These are phyloP conservation scores for Tricholoma hemisulphureum DNA, from an alignment of 768 basidiomycete species.

Conservation along the genomic window DNA sequence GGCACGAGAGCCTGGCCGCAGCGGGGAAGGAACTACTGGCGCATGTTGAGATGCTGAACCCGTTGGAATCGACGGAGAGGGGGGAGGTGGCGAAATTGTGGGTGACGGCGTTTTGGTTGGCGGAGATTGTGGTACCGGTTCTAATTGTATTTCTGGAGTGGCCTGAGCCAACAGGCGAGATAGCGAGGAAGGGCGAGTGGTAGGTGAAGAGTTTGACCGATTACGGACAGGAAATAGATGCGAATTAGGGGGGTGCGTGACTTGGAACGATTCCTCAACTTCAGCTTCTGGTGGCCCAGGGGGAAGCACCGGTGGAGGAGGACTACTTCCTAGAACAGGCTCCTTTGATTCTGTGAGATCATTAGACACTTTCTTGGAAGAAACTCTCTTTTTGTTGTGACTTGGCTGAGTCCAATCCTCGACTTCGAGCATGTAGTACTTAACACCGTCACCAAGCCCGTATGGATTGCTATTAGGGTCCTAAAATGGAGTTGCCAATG, in stretches of 20 bases:
- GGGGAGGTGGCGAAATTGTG: constrained; percentile 32
- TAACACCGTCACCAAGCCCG: constrained; percentile 81
- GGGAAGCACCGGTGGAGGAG: constrained; percentile 44
- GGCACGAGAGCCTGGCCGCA: constrained; percentile 71
- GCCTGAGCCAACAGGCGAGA: constrained; percentile 81
- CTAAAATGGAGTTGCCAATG: constrained; percentile 36
- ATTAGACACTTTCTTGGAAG: constrained; percentile 48
- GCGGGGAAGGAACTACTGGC: constrained; percentile 48
- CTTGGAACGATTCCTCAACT: constrained; percentile 70
- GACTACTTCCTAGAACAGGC: constrained; percentile 29
- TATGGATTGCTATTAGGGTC: constrained; percentile 87
- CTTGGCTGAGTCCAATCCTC: constrained; percentile 88
- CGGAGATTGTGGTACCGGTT: constrained; percentile 24
- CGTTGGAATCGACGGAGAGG: constrained; percentile 34
- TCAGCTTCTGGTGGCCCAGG: constrained; percentile 67
- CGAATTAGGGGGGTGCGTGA: constrained; percentile 63
- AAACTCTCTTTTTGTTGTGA: constrained; percentile 57
- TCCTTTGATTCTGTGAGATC: constrained; percentile 39
- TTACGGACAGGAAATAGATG: constrained; percentile 63
- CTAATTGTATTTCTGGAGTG: constrained; percentile 37
- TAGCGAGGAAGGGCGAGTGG: constrained; percentile 74
- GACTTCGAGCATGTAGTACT: constrained; percentile 91
- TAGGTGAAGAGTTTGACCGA: constrained; percentile 65
- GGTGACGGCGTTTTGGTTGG: constrained; percentile 27
- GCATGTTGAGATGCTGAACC: constrained; percentile 37